Evolutionary conservation across 2,329 filamentous ascomycete species (phyloP).

Genomic region (Neurospora crassa): DNA sequence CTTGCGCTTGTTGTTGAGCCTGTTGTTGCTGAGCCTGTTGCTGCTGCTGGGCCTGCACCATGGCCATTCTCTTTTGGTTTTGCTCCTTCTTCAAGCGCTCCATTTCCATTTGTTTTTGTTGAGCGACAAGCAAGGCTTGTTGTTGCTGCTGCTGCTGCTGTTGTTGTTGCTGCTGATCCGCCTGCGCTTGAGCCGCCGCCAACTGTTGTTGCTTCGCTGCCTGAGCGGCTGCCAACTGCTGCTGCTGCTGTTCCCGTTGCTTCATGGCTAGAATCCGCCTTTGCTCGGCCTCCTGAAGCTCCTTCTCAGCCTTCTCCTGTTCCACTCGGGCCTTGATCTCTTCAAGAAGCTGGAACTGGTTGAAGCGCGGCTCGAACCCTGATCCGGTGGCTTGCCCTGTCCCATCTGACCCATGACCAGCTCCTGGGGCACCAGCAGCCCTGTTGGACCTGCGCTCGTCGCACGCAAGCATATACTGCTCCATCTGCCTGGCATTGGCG

Average conservation of each 20-base stretch:
- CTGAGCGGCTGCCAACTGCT: conserved; percentile 27
- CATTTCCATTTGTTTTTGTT: neutral
- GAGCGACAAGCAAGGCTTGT: conserved; percentile 4
- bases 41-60: conserved; percentile 10
- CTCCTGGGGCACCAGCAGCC: conserved; percentile 46
- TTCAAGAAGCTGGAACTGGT: conserved; percentile 83
- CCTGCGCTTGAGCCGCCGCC: conserved; percentile 15
- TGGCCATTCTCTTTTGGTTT: neutral
- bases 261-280: conserved; percentile 43
- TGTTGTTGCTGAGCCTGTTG: conserved; percentile 15
- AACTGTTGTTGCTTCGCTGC: conserved; percentile 19
- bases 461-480: conserved; percentile 85
- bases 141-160: conserved; percentile 19
- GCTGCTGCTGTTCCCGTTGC: conserved; percentile 31
- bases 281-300: conserved; percentile 54
- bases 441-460: conserved; percentile 69
- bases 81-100: conserved; percentile 9
- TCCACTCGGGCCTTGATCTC: conserved; percentile 71
- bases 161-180: conserved; percentile 17
- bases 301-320: conserved; percentile 69
- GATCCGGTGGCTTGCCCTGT: conserved; percentile 63
- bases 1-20: conserved; percentile 12
- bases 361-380: conserved; percentile 79
- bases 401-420: conserved; percentile 51
- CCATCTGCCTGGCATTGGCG: conserved; percentile 77